Evolutionary conservation across 306 rosid genomes (phyloP).

Genomic region (Prunus salicina): DNA sequence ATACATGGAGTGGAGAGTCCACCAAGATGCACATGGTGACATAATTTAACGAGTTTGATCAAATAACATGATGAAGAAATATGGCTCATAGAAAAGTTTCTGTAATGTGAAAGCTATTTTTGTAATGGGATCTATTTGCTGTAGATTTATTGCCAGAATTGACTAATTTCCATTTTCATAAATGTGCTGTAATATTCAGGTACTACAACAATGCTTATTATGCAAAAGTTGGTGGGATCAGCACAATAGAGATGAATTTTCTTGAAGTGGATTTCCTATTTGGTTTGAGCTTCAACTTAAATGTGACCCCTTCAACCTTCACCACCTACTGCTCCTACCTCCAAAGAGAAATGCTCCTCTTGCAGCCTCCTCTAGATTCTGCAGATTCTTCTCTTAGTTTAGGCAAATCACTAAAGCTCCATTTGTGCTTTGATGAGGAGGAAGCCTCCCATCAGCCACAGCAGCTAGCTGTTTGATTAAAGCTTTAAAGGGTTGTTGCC

Average conservation of each 20-base stretch:
- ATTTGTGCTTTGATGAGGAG: slow-evolving; percentile 70
- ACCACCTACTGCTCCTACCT: slow-evolving; percentile 65
- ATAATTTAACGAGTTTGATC: background rate
- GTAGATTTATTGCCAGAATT: background rate
- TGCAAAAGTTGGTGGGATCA: slow-evolving; percentile 98
- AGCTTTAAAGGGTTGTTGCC: slow-evolving; percentile 24
- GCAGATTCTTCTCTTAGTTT: slow-evolving; percentile 51
- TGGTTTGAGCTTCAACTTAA: slow-evolving; percentile 80
- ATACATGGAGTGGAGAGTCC: slow-evolving; percentile 3
- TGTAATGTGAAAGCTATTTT: background rate
- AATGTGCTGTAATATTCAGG: slow-evolving; percentile 35
- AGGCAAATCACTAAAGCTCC: slow-evolving; percentile 50
- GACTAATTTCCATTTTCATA: background rate
- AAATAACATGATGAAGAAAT: background rate
- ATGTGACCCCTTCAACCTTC: slow-evolving; percentile 78
- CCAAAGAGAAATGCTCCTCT: slow-evolving; percentile 68
- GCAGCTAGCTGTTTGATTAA: slow-evolving; percentile 62
- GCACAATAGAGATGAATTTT: slow-evolving; percentile 85
- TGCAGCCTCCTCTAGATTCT: slow-evolving; percentile 57
- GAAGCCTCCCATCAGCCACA: slow-evolving; percentile 69
- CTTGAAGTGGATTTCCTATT: slow-evolving; percentile 90
- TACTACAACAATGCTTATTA: slow-evolving; percentile 94
- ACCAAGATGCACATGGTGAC: slow-evolving; percentile 1
- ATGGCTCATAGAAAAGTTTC: too few species aligned
- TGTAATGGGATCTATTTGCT: background rate